These are phyloP conservation scores for Rutstroemia sp. DNA, from an alignment of 2,329 filamentous ascomycete species.

Conservation along the genomic window DNA sequence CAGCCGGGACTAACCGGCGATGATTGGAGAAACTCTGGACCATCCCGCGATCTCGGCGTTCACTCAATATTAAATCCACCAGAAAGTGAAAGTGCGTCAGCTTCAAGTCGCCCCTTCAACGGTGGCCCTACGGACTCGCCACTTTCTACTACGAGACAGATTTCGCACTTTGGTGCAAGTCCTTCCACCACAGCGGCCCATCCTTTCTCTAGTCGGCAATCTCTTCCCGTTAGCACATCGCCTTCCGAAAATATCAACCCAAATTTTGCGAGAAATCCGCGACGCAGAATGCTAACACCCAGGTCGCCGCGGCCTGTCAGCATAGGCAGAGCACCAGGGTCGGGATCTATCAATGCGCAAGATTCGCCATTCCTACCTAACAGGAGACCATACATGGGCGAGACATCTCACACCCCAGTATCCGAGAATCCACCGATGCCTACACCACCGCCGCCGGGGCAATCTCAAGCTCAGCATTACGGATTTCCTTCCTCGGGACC, in stretches of 20 bases:
- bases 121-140: slow-evolving; percentile 20
- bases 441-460: slow-evolving; percentile 15
- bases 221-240: slow-evolving; percentile 15
- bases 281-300: slow-evolving; percentile 25
- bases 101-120: slow-evolving; percentile 18
- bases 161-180: slow-evolving; percentile 22
- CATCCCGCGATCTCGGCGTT: slow-evolving; percentile 29
- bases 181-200: slow-evolving; percentile 16
- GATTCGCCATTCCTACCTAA: slow-evolving; percentile 40
- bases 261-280: slow-evolving; percentile 20
- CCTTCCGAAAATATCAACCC: slow-evolving; percentile 19
- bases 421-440: slow-evolving; percentile 40
- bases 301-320: slow-evolving; percentile 43
- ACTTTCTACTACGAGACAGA: slow-evolving; percentile 12
- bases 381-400: slow-evolving; percentile 35
- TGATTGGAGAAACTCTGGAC: slow-evolving; percentile 21
- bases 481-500: slow-evolving; percentile 35
- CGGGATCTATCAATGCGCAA: slow-evolving; percentile 41
- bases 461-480: slow-evolving; percentile 21
- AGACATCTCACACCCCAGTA: slow-evolving; percentile 30
- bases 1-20: slow-evolving; percentile 15
- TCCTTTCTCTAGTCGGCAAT: slow-evolving; percentile 19
- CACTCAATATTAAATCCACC: slow-evolving; percentile 32
- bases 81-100: slow-evolving; percentile 20
- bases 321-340: slow-evolving; percentile 36